Evolutionary conservation across 352 stramenopile genomes (phyloP), one percentile per base, ranked within the genome.

Genomic region (Phytopythium oedochilum): DNA sequence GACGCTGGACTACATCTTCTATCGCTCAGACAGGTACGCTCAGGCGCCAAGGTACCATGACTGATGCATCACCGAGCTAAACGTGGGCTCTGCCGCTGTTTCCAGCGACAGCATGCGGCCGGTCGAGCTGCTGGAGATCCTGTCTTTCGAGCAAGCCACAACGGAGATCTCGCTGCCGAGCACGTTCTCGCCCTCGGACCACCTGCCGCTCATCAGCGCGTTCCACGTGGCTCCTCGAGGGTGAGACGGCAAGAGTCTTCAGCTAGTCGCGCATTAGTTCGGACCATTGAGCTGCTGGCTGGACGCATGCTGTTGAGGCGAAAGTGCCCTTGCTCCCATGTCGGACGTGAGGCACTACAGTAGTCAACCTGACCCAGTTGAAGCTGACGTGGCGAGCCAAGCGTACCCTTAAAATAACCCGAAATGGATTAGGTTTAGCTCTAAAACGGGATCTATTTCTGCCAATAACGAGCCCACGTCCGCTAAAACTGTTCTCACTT

Each of bases 1-100:
- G 8, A 92, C 82, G 12, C 59, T 94, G 25, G 84, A 94, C 60
- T 94, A 92, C 55, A 82, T 94, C 29, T 91, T 94, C 49, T 94
- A 91, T 59, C 61, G 81, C 32, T 71, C 73, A 2, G 6, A 64
- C 0, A 74, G 64, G 82, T 89, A 49, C 20, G 63, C 59, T 36
- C 10, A 28, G 15, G 8, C 25, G 18, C 43, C 28, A 47, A 32
- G 29, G 29, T n/a, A n/a, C n/a, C n/a, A n/a, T n/a, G n/a, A n/a
- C n/a, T n/a, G n/a, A n/a, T n/a, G n/a, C n/a, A n/a, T n/a, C n/a
- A n/a, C n/a, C n/a, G n/a, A n/a, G n/a, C n/a, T n/a, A 67, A 62
- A 63, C 45, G 9, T 11, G 15, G 1, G 18, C 12, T 26, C 9
- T 53, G 18, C 20, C 29, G 6, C 18, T 50, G 14, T 34, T 7